These are phyloP conservation scores for Zostera marina DNA, from an alignment of 116 monocot genomes.

Conservation along the genomic window DNA sequence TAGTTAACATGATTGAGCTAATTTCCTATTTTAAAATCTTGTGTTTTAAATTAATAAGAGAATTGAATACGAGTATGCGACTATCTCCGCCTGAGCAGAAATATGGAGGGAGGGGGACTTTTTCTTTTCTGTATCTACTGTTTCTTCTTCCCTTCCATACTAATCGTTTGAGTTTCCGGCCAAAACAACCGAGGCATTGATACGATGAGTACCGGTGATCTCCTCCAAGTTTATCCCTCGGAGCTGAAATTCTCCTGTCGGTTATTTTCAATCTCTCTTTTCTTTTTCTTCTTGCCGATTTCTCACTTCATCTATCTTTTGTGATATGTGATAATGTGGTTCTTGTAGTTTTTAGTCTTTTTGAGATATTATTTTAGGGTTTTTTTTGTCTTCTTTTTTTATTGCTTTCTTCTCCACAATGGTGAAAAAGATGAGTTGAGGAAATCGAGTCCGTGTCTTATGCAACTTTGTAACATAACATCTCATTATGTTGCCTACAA, in stretches of 20 bases:
- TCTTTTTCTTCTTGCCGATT: background rate
- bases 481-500: conserved; percentile 32
- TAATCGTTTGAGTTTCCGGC: background rate
- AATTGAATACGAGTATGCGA: too few species aligned
- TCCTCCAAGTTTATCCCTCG: background rate
- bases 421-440: background rate
- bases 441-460: background rate
- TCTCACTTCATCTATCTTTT: background rate
- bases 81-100: too few species aligned
- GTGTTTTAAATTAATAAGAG: too few species aligned
- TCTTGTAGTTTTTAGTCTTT: background rate
- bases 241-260: conserved; percentile 1
- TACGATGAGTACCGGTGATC: background rate
- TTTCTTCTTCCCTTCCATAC: background rate
- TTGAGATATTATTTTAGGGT: too few species aligned
- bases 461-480: conserved; percentile 1
- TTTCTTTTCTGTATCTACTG: background rate
- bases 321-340: background rate
- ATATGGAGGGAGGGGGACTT: too few species aligned
- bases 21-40: too few species aligned
- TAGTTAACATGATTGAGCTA: too few species aligned
- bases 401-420: background rate
- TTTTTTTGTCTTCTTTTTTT: too few species aligned
- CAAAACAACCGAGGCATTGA: background rate
- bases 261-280: background rate